Conservation (phyloP, 805 yeast species). For the Wickerhamomyces strasburgensis region DNA sequence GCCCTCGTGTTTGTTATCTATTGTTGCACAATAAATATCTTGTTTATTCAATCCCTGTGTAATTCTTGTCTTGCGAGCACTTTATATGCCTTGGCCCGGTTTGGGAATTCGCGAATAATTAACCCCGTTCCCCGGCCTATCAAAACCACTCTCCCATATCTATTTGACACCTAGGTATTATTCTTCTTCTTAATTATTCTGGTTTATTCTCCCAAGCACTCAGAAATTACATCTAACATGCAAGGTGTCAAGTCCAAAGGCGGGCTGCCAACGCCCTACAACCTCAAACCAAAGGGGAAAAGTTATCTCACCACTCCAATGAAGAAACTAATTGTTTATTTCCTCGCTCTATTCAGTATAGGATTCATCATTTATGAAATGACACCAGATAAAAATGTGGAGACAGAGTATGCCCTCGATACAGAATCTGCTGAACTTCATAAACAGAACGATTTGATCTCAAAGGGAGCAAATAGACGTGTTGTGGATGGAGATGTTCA, state of each 20-base stretch:
- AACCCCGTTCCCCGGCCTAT: too few species aligned
- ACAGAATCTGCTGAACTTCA: conserved; percentile 5
- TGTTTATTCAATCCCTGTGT: too few species aligned
- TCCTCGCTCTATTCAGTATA: conserved; percentile 29
- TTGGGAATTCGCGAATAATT: too few species aligned
- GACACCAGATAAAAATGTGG: conserved; percentile 22
- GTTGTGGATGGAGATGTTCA: conserved; percentile 1
- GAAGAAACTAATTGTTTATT: conserved; percentile 39
- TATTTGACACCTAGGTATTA: not conserved
- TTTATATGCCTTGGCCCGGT: too few species aligned
- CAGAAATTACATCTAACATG: conserved; percentile 5
- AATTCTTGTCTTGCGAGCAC: too few species aligned
- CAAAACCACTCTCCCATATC: too few species aligned
- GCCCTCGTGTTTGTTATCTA: not conserved
- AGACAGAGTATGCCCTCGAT: conserved; percentile 24
- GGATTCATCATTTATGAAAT: conserved; percentile 29
- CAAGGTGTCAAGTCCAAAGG: conserved; percentile 30
- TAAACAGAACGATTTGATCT: not conserved
- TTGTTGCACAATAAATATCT: not conserved
- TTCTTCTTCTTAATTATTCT: too few species aligned
- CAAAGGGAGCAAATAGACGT: not conserved
- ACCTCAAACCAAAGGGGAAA: conserved; percentile 27
- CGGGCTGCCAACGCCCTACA: conserved; percentile 41
- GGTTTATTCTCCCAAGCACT: too few species aligned
- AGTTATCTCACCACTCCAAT: conserved; percentile 40